Base-by-base conservation (phyloP, 495 filamentous ascomycete genomes). In the Xylaria palmicola region DNA sequence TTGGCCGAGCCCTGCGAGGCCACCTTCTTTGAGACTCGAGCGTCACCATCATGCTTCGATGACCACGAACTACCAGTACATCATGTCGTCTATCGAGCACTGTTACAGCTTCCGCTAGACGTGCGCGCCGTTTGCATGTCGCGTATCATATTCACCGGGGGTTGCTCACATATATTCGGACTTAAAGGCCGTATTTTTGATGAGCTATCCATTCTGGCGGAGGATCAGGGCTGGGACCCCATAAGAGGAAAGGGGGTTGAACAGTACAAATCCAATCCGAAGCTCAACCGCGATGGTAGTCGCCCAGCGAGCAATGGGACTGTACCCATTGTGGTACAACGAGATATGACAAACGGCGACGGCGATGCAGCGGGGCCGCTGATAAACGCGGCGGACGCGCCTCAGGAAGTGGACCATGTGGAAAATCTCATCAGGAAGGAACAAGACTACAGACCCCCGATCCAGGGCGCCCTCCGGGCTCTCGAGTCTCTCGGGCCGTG, bases 401-500 rank as follows among this genome's bases (percentile, higher is more conserved):
- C 77, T 3, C 78, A 81, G 39, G 82, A 88, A 54, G 48, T 74
- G 4, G 87, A 91, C 65, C 82, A 84, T 4, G 83, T 91, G 41
- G 86, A 90, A 45, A 82, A 86, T 54, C 81, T 85, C 62, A 72
- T 92, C 7, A 70, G 78, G 71, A 68, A 79, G 65, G 75, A 80
- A 17, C 76, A 65, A 30, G 74, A 81, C 60, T 83, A 83, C 62
- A 77, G 75, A 37, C 69, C 68, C 0, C 73, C 74, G 7, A 76
- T 79, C 0, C 70, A 75, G 17, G 91, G 90, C 6, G 70, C 83
- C 17, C 73, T 97, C 22, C 83, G 90, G 2, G 89, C 88, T 15
- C 77, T 97, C 12, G 89, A 95, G 66, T 91, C 89, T 5, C 77
- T 98, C 0, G 94, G 94, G 0, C 79, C 91, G 6, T 98, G 94